Base-by-base conservation (phyloP, 2,329 filamentous ascomycete species). In the Fusarium sp. region DNA sequence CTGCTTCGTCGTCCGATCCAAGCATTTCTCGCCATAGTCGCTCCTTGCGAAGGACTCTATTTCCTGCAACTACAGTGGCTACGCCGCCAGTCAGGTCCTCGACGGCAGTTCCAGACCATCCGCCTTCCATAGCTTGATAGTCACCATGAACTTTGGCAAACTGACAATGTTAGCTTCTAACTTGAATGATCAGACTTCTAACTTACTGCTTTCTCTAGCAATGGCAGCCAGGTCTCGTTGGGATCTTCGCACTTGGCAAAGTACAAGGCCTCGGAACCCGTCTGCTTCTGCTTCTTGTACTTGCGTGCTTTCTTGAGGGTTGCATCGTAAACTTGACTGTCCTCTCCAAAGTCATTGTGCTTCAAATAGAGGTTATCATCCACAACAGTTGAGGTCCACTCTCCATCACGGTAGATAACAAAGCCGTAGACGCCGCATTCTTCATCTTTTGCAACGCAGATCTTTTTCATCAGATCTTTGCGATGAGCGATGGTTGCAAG, bases 101-200 rank as follows among this genome's bases (percentile, higher is more conserved):
- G 19, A 85, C 79, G 14, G 76, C 83, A 61, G 83, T 81, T 19
- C 84, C 89, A 6, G 89, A 85, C 75, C 88, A 91, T 0, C 90
- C 90, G 7, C 90, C 90, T 51, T 89, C 84, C 55, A 93, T 89
- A 3, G 90, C 84, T 26, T 84, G 85, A 65, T 91, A 93, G 72
- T 93, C 91, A 4, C 90, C 90, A 65, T 93, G 91, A 1, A 89
- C 88, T 76, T 93, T 93, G n/a, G 91, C 91, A 74, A 90, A 93
- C 8, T 77, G 18, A 1, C 21, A n/a, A 34, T 3, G 12, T 76
- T 34, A 75, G 59, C 8, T 30, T 19, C 4, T 5, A 3, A n/a
- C 6, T 25, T 14, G 6, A 4, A 1, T 11, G 13, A 16, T 7
- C n/a, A 0, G 6, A 18, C 1, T 6, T 11, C 9, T 3, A n/a